Evolutionary conservation across 2,329 filamentous ascomycete genomes (phyloP).

Genomic region (Talaromyces sp.): DNA sequence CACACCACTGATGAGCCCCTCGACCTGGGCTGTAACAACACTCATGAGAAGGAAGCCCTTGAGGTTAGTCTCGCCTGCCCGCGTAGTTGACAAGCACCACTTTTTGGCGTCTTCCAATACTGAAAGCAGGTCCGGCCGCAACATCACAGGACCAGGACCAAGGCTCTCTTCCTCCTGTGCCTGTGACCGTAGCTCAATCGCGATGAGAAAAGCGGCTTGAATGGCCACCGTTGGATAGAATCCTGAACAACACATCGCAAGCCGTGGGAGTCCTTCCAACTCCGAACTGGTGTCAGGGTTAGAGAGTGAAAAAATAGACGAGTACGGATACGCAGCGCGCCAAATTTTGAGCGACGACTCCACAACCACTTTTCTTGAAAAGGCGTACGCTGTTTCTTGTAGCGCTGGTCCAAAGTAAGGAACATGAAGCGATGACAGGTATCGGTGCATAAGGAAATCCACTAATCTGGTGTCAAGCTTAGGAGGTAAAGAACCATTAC

Average conservation of each 20-base stretch:
- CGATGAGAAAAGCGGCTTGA: slow-evolving; percentile 19
- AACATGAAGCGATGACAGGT: slow-evolving; percentile 24
- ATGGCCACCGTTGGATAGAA: slow-evolving; percentile 16
- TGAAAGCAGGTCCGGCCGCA: slow-evolving; percentile 23
- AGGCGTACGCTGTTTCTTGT: slow-evolving; percentile 31
- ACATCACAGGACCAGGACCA: slow-evolving; percentile 19
- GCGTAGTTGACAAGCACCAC: slow-evolving; percentile 39
- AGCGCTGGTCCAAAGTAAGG: slow-evolving; percentile 15
- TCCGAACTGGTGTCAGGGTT: too few relatives aligned
- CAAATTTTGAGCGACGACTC: slow-evolving; percentile 48
- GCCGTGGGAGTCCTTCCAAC: slow-evolving; percentile 35
- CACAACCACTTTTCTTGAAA: slow-evolving; percentile 45
- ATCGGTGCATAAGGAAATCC: slow-evolving; percentile 25
- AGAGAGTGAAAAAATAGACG: too few relatives aligned
- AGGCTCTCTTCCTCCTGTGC: slow-evolving; percentile 24
- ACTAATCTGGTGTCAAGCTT: slow-evolving; percentile 17
- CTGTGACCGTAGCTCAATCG: slow-evolving; percentile 21
- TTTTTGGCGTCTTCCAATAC: slow-evolving; percentile 36
- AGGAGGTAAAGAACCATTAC: slow-evolving; percentile 4
- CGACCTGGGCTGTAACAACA: slow-evolving; percentile 39
- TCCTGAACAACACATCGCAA: slow-evolving; percentile 34
- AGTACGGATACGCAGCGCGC: slow-evolving; percentile 30
- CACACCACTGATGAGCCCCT: slow-evolving; percentile 36
- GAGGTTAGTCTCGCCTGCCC: slow-evolving; percentile 51
- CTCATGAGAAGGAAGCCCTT: slow-evolving; percentile 47